Percentiles rank a stretch among this genome's conserved stretches.
Evolutionary conservation across 2,329 filamentous ascomycete species (phyloP).

Genomic region (Penicillium paneum): DNA sequence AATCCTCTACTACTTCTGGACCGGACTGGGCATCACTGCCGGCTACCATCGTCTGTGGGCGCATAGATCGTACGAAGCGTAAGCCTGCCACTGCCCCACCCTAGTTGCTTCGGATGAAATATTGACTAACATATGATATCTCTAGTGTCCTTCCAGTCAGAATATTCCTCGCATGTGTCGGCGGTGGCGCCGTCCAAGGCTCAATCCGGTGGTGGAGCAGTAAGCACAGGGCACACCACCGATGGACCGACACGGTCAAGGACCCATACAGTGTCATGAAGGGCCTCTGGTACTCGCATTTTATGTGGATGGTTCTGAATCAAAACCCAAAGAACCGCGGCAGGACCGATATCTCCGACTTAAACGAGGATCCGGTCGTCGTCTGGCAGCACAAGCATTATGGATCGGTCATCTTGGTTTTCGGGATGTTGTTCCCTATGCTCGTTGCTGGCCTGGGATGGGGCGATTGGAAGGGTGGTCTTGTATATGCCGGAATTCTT

Average conservation of each 20-base stretch:
- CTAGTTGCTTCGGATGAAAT: not conserved
- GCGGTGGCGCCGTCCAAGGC: conserved; percentile 75
- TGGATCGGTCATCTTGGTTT: conserved; percentile 68
- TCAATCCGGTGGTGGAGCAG: conserved; percentile 83
- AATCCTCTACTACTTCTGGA: conserved; percentile 74
- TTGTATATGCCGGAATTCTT: conserved; percentile 76
- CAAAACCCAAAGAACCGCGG: conserved; percentile 73
- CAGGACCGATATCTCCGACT: conserved; percentile 77
- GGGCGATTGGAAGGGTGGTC: conserved; percentile 73
- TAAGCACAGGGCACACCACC: conserved; percentile 78
- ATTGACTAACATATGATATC: not conserved
- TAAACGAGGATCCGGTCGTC: conserved; percentile 77
- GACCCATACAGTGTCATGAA: conserved; percentile 87
- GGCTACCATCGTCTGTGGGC: conserved; percentile 80
- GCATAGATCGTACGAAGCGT: conserved; percentile 65
- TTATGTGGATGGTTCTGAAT: conserved; percentile 87
- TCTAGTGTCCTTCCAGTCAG: conserved; percentile 66
- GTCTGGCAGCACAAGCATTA: conserved; percentile 83
- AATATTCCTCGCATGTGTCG: conserved; percentile 73
- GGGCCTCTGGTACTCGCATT: conserved; percentile 72
- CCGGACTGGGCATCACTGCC: conserved; percentile 70
- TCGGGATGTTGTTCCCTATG: conserved; percentile 70
- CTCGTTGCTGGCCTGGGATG: conserved; percentile 70
- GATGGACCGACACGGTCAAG: conserved; percentile 84
- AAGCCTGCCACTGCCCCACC: not conserved